These are phyloP conservation scores for Xylariomycetidae sp. DNA, from an alignment of 2,329 filamentous ascomycete species.

Conservation along the genomic window DNA sequence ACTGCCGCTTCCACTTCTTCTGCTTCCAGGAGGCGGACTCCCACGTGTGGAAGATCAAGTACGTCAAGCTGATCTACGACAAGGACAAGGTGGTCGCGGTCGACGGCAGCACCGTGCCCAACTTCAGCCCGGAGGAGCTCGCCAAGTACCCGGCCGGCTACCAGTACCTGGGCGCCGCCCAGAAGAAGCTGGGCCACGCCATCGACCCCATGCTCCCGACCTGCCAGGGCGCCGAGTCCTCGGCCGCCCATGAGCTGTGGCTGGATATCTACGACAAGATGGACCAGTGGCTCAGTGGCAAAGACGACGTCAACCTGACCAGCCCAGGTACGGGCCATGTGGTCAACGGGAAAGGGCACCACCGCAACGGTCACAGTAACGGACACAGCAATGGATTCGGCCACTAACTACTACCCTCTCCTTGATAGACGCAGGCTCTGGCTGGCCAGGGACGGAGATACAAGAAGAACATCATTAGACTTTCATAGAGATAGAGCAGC, in stretches of 20 bases:
- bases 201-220: conserved; percentile 36
- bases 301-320: conserved; percentile 19
- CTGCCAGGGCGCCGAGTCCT: conserved; percentile 22
- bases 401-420: too few relatives aligned
- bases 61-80: conserved; percentile 43
- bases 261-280: conserved; percentile 36
- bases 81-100: conserved; percentile 44
- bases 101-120: conserved; percentile 32
- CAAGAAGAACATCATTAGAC: too few relatives aligned
- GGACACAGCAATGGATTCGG: not conserved
- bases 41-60: conserved; percentile 33
- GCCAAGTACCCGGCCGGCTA: conserved; percentile 38
- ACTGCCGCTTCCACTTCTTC: conserved; percentile 45
- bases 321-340: conserved; percentile 5
- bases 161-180: conserved; percentile 39
- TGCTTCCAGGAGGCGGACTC: conserved; percentile 26
- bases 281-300: conserved; percentile 22
- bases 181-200: conserved; percentile 38
- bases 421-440: too few relatives aligned
- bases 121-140: conserved; percentile 32
- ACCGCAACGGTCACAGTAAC: not conserved
- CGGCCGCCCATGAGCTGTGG: conserved; percentile 24
- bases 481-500: too few relatives aligned
- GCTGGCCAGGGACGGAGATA: too few relatives aligned
- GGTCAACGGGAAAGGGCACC: conserved; percentile 3